Base-by-base conservation (phyloP, 371 early-diverging fungal genomes). In the Rhizopus arrhizus region DNA sequence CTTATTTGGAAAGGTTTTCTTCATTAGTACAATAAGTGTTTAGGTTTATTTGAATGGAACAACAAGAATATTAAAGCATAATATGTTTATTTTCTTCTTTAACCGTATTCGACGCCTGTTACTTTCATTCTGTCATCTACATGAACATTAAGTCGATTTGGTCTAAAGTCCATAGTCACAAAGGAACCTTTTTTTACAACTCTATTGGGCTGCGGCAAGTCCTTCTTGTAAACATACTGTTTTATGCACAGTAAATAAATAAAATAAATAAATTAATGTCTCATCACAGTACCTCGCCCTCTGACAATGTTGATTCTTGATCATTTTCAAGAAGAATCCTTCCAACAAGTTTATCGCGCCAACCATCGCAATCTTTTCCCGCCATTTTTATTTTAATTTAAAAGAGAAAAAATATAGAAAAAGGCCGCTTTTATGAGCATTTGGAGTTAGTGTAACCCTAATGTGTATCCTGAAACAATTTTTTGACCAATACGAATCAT, bases 71-170 rank as follows among this genome's bases (percentile, higher is more conserved):
- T 2, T 22, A 22, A 22, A 22, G 22, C 22, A 22, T 22, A 22
- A 22, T 22, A 22, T 22, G 22, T 22, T 22, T 22, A 22, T 22
- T 22, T 22, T 22, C 22, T 22, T 22, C 2, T 36, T 68, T 66
- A 80, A 42, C 77, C 73, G 51, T 59, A 73, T 40, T 66, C 53
- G 5, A 69, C 73, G 41, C 51, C 50, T 4, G 42, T 49, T 0
- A 74, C 59, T 41, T 53, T 54, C 28, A 58, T 57, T 29, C 52
- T 62, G 0, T 59, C 40, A 49, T 74, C 73, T 10, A 80, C 53
- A 43, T 64, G 53, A 0, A 80, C 60, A 53, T 80, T 80, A n/a
- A 80, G 46, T 13, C 80, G 62, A 0, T 73, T 70, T 11, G 67
- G 63, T 12, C 65, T 59, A 43, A 53, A 77, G 31, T 80, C 80